Evolutionary conservation across 2,329 filamentous ascomycete genomes (phyloP).

Genomic region (Aspergillus neoniger): DNA sequence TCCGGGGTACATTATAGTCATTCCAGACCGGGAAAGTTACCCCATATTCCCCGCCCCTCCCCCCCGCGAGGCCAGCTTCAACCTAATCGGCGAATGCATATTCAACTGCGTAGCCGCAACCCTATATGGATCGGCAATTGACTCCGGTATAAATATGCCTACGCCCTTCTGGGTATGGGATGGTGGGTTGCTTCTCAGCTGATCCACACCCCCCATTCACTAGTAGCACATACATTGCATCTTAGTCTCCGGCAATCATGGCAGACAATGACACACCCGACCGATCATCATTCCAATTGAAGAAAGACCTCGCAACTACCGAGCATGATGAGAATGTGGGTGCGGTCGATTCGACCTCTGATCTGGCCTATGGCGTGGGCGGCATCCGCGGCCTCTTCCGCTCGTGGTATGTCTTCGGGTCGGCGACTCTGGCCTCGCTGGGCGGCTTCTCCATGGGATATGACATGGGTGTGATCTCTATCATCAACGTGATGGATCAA

Average conservation of each 20-base stretch:
- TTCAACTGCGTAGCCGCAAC: neutral
- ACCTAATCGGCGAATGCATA: neutral
- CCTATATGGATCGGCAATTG: neutral
- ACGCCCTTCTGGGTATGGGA: neutral
- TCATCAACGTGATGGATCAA: conserved; percentile 50
- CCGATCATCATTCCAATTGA: neutral
- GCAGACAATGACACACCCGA: neutral
- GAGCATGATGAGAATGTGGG: neutral
- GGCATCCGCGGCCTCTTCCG: conserved; percentile 36
- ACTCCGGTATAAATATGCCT: neutral
- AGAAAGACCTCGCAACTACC: neutral
- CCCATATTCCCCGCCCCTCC: neutral
- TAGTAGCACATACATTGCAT: neutral
- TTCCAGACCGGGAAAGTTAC: neutral
- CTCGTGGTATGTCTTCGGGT: conserved; percentile 45
- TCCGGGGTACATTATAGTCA: neutral
- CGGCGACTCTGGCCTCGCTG: conserved; percentile 43
- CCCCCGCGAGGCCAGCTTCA: neutral
- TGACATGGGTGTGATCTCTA: conserved; percentile 48
- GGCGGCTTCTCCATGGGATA: conserved; percentile 47
- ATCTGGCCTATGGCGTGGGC: conserved; percentile 27
- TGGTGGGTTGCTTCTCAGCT: too few relatives aligned
- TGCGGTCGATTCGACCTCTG: neutral
- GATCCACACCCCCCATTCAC: neutral
- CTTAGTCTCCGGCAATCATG: neutral